These are phyloP conservation scores for Neurospora terricola DNA, from an alignment of 495 filamentous ascomycete genomes.

Conservation along the genomic window DNA sequence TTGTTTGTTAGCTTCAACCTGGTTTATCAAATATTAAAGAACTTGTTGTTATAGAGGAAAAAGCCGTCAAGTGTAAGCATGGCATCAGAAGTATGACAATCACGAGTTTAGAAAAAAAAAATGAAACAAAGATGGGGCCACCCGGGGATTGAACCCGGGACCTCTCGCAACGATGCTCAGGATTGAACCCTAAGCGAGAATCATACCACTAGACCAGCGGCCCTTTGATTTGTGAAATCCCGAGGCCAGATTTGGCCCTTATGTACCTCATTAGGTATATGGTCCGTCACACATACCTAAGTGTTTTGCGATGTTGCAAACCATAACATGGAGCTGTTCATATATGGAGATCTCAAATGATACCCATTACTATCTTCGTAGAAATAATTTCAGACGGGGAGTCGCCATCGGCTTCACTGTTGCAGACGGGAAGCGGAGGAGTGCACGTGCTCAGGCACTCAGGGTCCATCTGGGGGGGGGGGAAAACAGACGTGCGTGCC, in stretches of 20 bases:
- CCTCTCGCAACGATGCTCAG: not conserved
- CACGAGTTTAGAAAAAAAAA: no score
- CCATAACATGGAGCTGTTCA: not conserved
- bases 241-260: fast-evolving
- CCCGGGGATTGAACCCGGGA: not conserved
- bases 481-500: not conserved
- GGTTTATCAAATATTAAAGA: no score
- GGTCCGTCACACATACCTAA: not conserved
- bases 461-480: not conserved
- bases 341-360: not conserved
- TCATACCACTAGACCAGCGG: not conserved
- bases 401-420: not conserved
- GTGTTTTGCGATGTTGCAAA: not conserved
- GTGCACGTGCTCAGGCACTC: not conserved
- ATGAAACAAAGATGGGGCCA: not conserved
- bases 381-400: not conserved
- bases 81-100: no score
- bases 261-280: not conserved
- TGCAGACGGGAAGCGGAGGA: not conserved
- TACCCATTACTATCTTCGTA: not conserved
- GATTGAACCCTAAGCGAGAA: not conserved
- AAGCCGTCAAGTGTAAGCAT: no score
- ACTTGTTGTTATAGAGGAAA: no score
- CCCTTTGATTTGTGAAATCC: not conserved
- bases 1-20: no score